Base-by-base conservation (phyloP, 2,329 filamentous ascomycete species). In the Phyllosticta capitalensis region DNA sequence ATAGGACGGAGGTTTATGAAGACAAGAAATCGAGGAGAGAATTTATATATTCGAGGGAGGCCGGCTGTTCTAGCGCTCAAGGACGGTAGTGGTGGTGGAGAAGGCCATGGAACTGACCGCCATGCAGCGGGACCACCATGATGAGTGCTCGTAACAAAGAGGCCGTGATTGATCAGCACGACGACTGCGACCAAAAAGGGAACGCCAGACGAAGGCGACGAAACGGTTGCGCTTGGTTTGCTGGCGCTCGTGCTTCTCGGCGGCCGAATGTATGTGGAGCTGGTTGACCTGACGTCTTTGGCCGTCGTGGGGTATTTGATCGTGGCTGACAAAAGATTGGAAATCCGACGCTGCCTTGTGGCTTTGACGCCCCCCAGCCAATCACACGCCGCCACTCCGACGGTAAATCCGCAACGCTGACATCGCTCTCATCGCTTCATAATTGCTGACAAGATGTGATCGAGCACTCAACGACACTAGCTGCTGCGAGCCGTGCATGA, bases 41-140 rank as follows among this genome's bases (percentile, higher is more conserved):
- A 63, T 68, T 74, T 75, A 72, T 74, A 59, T 49, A 26, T 20
- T 17, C 10, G 24, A 30, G 26, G 21, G 38, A 19, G 28, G 17
- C 38, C 38, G 14, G 24, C 14, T 45, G 38, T n/a, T n/a, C 38
- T 3, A 26, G 24, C 24, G 38, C 38, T 45, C 38, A 45, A 19
- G 30, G 3, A 24, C 14, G 56, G 7, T 33, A 51, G 14, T 33
- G 56, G 14, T 33, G 22, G 52, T 54, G 52, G 19, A 50, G 56
- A 59, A 59, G 52, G 5, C n/a, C 9, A 50, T 59, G 52, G 56
- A 59, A 58, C 21, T 22, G 21, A 21, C 38, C 12, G 19, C 38
- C 49, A 12, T 14, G 54, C 49, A 52, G 52, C 45, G 38, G 21
- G 28, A 22, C 19, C 49, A 51, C 50, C 54, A 52, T 59, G 33